These are phyloP conservation scores for Colletotrichum viniferum DNA, from an alignment of 2,329 filamentous ascomycete species.

Conservation along the genomic window DNA sequence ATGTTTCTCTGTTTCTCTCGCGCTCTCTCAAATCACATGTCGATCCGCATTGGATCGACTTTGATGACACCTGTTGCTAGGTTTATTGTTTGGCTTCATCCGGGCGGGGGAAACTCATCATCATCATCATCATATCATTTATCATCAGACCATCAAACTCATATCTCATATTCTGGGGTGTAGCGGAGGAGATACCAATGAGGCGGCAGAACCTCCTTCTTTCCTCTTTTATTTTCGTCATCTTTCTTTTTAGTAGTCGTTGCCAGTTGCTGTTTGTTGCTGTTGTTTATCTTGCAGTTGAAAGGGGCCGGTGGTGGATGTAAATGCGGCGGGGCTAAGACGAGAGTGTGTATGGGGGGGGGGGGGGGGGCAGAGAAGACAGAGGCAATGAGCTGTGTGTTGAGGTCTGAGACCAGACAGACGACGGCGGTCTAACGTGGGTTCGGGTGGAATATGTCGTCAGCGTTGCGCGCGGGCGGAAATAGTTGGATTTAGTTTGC, in stretches of 20 bases:
- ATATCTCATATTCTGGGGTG: not conserved
- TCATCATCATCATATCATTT: not conserved
- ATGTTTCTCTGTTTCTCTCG: not conserved
- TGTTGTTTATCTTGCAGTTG: not conserved
- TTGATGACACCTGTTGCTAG: not conserved
- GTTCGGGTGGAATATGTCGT: not conserved
- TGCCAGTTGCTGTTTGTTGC: not conserved
- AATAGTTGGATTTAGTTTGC: not conserved
- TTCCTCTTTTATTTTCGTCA: not conserved
- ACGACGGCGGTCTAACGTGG: not conserved
- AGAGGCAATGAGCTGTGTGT: not conserved
- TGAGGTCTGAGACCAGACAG: not conserved
- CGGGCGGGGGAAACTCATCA: not conserved
- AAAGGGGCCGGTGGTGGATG: not conserved
- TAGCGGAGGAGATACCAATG: conserved; percentile 21
- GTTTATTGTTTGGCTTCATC: not conserved
- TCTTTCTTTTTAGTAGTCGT: not conserved
- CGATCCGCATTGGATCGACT: not conserved
- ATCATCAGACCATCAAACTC: not conserved
- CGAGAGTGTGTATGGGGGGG: not conserved
- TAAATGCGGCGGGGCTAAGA: not conserved
- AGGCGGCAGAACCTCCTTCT: not conserved
- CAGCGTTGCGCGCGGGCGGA: not conserved
- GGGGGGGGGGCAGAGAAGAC: not conserved
- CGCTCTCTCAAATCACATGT: not conserved